Evolutionary conservation across 345 rosid genomes (phyloP).

Genomic region (Eucalyptus pauciflora): DNA sequence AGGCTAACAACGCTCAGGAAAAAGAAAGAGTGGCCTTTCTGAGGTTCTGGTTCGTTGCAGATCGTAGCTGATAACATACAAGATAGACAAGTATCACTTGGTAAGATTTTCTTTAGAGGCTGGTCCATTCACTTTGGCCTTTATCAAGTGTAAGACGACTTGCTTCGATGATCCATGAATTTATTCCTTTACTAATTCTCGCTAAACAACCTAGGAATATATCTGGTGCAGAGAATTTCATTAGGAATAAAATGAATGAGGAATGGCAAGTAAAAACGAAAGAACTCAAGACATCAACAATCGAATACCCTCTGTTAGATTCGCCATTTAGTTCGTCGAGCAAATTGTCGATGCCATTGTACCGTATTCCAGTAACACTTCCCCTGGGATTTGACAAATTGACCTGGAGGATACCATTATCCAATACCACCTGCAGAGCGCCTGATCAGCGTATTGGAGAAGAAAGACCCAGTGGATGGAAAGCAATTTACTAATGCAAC

Average conservation of each 20-base stretch:
- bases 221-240: neutral
- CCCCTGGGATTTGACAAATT: conserved; percentile 2
- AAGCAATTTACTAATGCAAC: neutral
- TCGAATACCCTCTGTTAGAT: neutral
- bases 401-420: conserved; percentile 2
- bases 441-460: neutral
- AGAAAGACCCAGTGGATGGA: neutral
- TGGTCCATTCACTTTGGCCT: neutral
- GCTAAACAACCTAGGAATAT: neutral
- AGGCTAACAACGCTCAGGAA: neutral
- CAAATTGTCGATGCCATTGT: neutral
- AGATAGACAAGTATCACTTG: neutral
- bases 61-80: neutral
- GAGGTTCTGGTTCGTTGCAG: neutral
- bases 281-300: neutral
- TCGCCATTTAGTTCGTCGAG: neutral
- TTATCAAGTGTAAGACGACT: neutral
- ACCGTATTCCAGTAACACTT: neutral
- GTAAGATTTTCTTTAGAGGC: neutral
- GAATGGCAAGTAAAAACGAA: neutral
- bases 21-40: neutral
- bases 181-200: neutral
- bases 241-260: neutral
- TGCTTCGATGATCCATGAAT: neutral
- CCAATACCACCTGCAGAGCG: neutral